These are phyloP conservation scores for Trypanosoma caninum DNA, from an alignment of 208 protist genomes.

Conservation along the genomic window DNA sequence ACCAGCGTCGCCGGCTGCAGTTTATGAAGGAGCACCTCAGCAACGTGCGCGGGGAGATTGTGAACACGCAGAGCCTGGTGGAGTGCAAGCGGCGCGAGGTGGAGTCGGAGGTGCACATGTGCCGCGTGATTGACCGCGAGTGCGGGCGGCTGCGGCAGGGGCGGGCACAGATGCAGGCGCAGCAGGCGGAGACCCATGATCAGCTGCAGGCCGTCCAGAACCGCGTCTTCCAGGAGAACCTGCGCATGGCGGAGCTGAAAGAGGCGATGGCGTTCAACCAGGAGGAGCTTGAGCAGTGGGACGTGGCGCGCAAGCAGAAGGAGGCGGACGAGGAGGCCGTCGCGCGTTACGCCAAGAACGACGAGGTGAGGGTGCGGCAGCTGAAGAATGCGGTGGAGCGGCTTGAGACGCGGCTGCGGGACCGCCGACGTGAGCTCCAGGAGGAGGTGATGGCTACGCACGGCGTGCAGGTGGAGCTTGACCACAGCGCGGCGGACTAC, in stretches of 20 bases:
- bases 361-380: slow-evolving; percentile 85
- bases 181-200: slow-evolving; percentile 62
- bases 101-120: slow-evolving; percentile 91
- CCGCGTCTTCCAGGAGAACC: slow-evolving; percentile 88
- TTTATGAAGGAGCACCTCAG: slow-evolving; percentile 91
- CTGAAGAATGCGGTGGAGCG: slow-evolving; percentile 82
- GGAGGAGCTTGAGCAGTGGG: slow-evolving; percentile 95
- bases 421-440: slow-evolving; percentile 52
- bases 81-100: slow-evolving; percentile 90
- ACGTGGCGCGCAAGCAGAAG: slow-evolving; percentile 89
- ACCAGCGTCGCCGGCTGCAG: slow-evolving; percentile 75
- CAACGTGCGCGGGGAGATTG: slow-evolving; percentile 87
- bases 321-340: slow-evolving; percentile 92
- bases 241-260: slow-evolving; percentile 90
- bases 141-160: slow-evolving; percentile 66
- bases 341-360: slow-evolving; percentile 85
- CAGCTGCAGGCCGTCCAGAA: slow-evolving; percentile 70
- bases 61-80: slow-evolving; percentile 84
- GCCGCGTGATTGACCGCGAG: slow-evolving; percentile 85
- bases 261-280: slow-evolving; percentile 92
- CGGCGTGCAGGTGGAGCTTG: slow-evolving; percentile 87
- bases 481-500: slow-evolving; percentile 92
- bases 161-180: slow-evolving; percentile 38
- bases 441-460: slow-evolving; percentile 83
- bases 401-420: slow-evolving; percentile 49